Conservation (phyloP, 305 asterid genomes). For the Fraxinus sp. region DNA sequence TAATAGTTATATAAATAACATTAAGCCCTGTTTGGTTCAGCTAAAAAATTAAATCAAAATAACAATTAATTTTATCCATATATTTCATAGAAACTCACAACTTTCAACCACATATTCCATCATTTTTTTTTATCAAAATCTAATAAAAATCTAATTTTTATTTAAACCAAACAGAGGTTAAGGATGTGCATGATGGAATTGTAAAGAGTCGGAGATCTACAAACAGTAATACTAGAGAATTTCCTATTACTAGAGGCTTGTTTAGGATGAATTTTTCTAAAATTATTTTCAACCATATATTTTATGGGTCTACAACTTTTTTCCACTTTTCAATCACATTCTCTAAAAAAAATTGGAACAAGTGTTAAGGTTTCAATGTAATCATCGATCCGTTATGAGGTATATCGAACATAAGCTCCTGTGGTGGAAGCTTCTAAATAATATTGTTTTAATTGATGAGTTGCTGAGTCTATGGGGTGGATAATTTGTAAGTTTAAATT, state of each 20-base stretch:
- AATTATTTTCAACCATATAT: background rate
- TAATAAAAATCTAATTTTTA: background rate
- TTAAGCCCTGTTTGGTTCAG: background rate
- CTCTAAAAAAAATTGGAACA: background rate
- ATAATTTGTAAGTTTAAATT: background rate
- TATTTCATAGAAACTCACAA: background rate
- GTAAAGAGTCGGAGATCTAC: background rate
- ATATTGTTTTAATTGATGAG: background rate
- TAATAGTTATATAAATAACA: background rate
- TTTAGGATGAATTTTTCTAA: background rate
- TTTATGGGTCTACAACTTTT: background rate
- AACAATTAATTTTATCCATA: background rate
- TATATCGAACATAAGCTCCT: background rate
- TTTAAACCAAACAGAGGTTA: background rate
- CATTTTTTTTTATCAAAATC: background rate
- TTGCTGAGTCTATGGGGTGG: background rate
- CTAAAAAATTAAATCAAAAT: background rate
- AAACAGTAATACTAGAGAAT: background rate
- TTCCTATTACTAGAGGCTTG: background rate
- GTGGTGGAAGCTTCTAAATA: background rate
- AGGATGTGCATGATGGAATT: background rate
- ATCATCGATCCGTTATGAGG: background rate
- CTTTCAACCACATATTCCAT: background rate
- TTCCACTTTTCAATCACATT: background rate
- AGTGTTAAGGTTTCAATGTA: background rate